Percentiles rank a stretch among this genome's conserved stretches.
Evolutionary conservation across 306 rosid species (phyloP).

Genomic region (Castanospermum australe): DNA sequence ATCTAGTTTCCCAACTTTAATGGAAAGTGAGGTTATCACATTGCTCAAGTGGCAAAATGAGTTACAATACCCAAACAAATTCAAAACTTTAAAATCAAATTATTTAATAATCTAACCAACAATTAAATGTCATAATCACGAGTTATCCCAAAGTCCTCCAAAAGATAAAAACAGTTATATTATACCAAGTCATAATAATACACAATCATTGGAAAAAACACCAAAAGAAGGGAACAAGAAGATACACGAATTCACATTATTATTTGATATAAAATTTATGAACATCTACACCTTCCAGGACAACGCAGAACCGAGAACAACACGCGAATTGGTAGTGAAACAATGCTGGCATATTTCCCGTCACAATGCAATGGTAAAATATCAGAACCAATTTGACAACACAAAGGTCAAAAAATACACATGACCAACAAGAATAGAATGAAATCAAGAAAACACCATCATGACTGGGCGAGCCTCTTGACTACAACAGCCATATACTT

Average conservation of each 20-base stretch:
- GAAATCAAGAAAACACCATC: constrained; percentile 34
- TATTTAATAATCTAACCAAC: too few species aligned
- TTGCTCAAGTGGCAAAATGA: too few species aligned
- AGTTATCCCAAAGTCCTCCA: background rate
- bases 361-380: constrained; percentile 28
- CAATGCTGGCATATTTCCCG: constrained; percentile 1
- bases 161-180: background rate
- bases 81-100: too few species aligned
- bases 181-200: background rate
- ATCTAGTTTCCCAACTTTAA: too few species aligned
- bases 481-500: constrained; percentile 86
- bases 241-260: constrained; percentile 24
- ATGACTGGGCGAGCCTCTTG: constrained; percentile 64
- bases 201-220: background rate
- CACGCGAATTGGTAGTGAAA: constrained; percentile 24
- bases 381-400: constrained; percentile 42
- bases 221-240: background rate
- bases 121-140: background rate
- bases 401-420: background rate
- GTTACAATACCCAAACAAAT: too few species aligned
- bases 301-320: constrained; percentile 29
- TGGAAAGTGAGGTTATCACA: too few species aligned
- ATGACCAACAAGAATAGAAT: constrained; percentile 35
- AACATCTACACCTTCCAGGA: constrained; percentile 32
- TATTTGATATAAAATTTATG: background rate